Conservation (phyloP, 495 filamentous ascomycete species). For the Aspergillus kassunensis region DNA sequence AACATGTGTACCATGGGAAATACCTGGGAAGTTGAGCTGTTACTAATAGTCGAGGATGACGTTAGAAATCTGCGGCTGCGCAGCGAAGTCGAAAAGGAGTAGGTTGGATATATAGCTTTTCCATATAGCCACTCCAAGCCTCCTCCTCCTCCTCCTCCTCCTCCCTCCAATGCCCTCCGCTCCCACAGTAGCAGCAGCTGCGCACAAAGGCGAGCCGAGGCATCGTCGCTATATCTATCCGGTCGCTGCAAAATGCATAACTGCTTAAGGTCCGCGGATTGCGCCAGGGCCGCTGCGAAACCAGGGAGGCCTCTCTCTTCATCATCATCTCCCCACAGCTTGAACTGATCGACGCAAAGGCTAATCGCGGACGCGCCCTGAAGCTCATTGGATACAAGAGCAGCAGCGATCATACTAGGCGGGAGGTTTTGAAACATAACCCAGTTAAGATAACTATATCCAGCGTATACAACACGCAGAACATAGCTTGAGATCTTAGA, state of each 20-base stretch:
- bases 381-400: slow-evolving; percentile 15
- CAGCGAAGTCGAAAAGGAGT: slow-evolving; percentile 10
- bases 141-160: not conserved
- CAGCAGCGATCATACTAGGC: slow-evolving; percentile 11
- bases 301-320: slow-evolving; percentile 9
- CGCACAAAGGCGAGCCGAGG: slow-evolving; percentile 7
- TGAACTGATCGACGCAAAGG: slow-evolving; percentile 11
- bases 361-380: slow-evolving; percentile 15
- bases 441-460: slow-evolving; percentile 14
- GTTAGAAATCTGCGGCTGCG: slow-evolving; percentile 3
- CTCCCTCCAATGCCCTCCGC: too few relatives aligned
- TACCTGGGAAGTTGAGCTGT: not conserved
- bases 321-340: too few relatives aligned
- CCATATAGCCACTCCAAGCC: slow-evolving; percentile 12
- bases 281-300: slow-evolving; percentile 8
- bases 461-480: slow-evolving; percentile 15
- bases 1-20: slow-evolving; percentile 10
- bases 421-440: slow-evolving; percentile 13
- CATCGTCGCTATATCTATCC: slow-evolving; percentile 11
- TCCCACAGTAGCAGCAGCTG: slow-evolving; percentile 1
- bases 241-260: slow-evolving; percentile 15
- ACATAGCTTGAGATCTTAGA: slow-evolving; percentile 12
- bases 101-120: slow-evolving; percentile 16
- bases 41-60: not conserved
- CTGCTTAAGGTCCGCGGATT: slow-evolving; percentile 13